phyloP scores from a whole-genome alignment of 2,329 filamentous ascomycete species.

The Beauveria australis region DNA sequence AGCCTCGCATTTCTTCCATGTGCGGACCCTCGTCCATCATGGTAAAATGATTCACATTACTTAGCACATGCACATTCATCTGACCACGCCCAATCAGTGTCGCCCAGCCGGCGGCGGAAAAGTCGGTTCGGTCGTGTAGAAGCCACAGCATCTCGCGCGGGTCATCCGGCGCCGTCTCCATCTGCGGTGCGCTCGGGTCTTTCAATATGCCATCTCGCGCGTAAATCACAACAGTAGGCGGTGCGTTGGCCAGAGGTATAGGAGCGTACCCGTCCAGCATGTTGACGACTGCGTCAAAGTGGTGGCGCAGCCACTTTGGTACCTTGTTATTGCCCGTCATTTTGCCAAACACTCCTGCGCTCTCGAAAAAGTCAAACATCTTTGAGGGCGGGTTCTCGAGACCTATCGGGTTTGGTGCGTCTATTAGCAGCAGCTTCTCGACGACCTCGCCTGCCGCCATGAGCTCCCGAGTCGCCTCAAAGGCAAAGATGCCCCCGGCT shows the following conservation, averaged over 20 bases:
- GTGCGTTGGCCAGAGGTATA: slow-evolving; percentile 53
- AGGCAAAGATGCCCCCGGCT: too few relatives aligned
- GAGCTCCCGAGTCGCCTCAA: slow-evolving; percentile 35
- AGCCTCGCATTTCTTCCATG: background rate
- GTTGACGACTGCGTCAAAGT: slow-evolving; percentile 61
- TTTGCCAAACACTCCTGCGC: slow-evolving; percentile 62
- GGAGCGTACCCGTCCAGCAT: slow-evolving; percentile 56
- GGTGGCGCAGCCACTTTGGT: slow-evolving; percentile 59
- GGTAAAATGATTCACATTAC: slow-evolving; percentile 59
- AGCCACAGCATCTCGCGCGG: slow-evolving; percentile 39
- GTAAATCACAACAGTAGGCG: slow-evolving; percentile 59
- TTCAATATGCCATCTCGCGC: slow-evolving; percentile 57
- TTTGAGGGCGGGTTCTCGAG: slow-evolving; percentile 56
- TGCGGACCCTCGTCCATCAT: slow-evolving; percentile 58
- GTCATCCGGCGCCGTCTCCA: slow-evolving; percentile 26
- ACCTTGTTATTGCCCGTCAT: slow-evolving; percentile 42
- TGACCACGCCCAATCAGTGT: slow-evolving; percentile 1
- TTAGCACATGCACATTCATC: slow-evolving; percentile 56
- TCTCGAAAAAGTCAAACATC: slow-evolving; percentile 65
- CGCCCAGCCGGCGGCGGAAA: slow-evolving; percentile 29
- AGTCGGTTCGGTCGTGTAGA: slow-evolving; percentile 65
- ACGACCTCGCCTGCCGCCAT: slow-evolving; percentile 48
- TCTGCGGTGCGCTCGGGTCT: slow-evolving; percentile 45
- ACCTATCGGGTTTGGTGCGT: slow-evolving; percentile 57
- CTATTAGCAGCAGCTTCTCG: slow-evolving; percentile 55